Conservation (phyloP, 495 filamentous ascomycete genomes). For the Chaetomium tenue region DNA sequence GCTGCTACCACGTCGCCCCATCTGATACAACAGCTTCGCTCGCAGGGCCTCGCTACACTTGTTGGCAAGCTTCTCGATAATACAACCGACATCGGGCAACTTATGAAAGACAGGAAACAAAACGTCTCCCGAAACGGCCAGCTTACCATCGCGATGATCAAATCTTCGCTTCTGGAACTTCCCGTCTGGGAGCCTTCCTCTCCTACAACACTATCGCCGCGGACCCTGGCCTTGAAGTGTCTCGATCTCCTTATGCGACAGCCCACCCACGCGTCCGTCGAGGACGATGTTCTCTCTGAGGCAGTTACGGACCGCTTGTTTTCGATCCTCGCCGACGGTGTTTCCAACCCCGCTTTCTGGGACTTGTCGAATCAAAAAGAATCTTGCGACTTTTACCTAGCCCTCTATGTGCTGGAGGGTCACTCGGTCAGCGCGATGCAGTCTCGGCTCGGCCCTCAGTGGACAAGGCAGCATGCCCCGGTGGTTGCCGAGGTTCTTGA, state of each 20-base stretch:
- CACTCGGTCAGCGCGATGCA: conserved; percentile 45
- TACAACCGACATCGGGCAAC: conserved; percentile 50
- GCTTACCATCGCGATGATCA: conserved; percentile 52
- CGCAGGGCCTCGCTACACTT: conserved; percentile 50
- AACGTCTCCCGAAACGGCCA: conserved; percentile 68
- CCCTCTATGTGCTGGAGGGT: conserved; percentile 44
- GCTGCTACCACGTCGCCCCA: conserved; percentile 50
- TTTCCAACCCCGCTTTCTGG: conserved; percentile 36
- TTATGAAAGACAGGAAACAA: conserved; percentile 61
- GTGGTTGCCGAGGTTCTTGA: conserved; percentile 41
- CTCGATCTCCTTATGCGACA: conserved; percentile 60
- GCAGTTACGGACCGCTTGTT: conserved; percentile 53
- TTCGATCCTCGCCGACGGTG: conserved; percentile 43
- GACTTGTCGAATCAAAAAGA: conserved; percentile 34
- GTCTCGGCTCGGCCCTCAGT: conserved; percentile 34
- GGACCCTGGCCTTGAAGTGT: conserved; percentile 60
- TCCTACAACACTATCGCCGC: conserved; percentile 57
- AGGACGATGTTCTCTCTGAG: conserved; percentile 51
- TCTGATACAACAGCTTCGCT: conserved; percentile 50
- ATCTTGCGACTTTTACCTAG: conserved; percentile 42
- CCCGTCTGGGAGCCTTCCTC: conserved; percentile 56
- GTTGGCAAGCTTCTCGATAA: conserved; percentile 54
- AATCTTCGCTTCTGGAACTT: conserved; percentile 48
- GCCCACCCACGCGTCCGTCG: conserved; percentile 49
- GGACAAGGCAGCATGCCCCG: conserved; percentile 43